Conservation (phyloP, 192 early-diverging fungal species). For the Phycomyces blakesleeanus region DNA sequence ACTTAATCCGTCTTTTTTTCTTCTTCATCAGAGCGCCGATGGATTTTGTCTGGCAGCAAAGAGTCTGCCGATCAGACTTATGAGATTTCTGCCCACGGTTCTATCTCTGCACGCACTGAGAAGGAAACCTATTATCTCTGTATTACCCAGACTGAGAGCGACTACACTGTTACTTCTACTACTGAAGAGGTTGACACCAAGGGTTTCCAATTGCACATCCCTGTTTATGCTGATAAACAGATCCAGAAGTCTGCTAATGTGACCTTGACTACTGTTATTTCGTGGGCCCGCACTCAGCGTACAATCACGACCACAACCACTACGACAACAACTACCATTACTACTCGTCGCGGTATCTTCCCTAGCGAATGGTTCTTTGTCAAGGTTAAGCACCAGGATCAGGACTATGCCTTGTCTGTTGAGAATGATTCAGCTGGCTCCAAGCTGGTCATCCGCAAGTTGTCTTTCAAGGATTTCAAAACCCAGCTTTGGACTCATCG, state of each 20-base stretch:
- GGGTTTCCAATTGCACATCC: conserved; percentile 14
- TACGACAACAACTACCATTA: conserved; percentile 7
- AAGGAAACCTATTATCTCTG: conserved; percentile 11
- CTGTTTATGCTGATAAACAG: conserved; percentile 13
- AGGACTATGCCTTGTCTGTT: conserved; percentile 20
- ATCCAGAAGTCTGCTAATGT: conserved; percentile 4
- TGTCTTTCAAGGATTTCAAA: conserved; percentile 23
- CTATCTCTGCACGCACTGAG: conserved; percentile 4
- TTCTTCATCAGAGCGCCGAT: conserved; percentile 6
- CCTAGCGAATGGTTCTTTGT: conserved; percentile 23
- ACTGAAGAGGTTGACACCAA: neutral
- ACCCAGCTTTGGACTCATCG: conserved; percentile 26
- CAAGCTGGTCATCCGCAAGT: conserved; percentile 12
- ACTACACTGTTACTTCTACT: conserved; percentile 1
- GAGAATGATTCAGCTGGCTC: conserved; percentile 4
- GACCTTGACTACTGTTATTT: conserved; percentile 10
- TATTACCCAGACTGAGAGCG: neutral
- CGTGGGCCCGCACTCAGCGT: conserved; percentile 11
- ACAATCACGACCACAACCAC: conserved; percentile 13
- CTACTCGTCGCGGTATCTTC: conserved; percentile 22
- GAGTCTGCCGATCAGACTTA: conserved; percentile 7
- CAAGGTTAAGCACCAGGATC: conserved; percentile 10
- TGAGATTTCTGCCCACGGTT: conserved; percentile 10
- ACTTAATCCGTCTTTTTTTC: too few relatives aligned
- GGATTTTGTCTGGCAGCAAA: conserved; percentile 1